phyloP scores from a whole-genome alignment of 768 basidiomycete species.

The Leccinum barrowsii region DNA sequence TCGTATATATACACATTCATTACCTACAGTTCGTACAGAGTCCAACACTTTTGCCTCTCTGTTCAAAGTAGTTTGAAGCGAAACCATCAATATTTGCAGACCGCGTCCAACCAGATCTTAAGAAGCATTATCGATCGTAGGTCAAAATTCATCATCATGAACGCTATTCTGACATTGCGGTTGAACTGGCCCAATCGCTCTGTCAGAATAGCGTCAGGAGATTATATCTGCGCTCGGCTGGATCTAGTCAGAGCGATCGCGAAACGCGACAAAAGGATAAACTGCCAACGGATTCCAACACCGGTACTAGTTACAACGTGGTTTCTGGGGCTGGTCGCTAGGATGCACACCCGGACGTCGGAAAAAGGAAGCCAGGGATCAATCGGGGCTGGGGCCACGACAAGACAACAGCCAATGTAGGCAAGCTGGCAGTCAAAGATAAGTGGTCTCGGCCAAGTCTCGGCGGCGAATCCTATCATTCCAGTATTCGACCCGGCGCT shows the following conservation, averaged over 20 bases:
- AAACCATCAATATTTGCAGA: not conserved
- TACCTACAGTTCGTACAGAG: too few species aligned
- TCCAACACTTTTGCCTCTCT: too few species aligned
- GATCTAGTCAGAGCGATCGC: not conserved
- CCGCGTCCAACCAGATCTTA: not conserved
- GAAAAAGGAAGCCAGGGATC: not conserved
- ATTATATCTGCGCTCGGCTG: not conserved
- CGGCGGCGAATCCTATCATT: not conserved
- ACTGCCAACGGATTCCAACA: not conserved
- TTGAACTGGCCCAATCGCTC: too few species aligned
- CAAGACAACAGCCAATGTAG: not conserved
- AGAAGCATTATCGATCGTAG: not conserved
- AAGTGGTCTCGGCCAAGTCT: too few species aligned
- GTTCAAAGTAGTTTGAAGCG: too few species aligned
- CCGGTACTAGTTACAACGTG: not conserved
- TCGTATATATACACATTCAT: too few species aligned
- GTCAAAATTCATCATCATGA: not conserved
- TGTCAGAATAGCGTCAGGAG: not conserved
- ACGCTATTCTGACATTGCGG: not conserved
- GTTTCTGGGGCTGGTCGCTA: not conserved
- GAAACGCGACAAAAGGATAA: not conserved
- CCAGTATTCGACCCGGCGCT: not conserved
- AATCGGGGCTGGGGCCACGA: not conserved
- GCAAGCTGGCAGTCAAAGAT: not conserved
- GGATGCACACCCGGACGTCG: not conserved